Conservation (phyloP, 1,284 basidiomycete species). For the Termitomyces sp. region DNA sequence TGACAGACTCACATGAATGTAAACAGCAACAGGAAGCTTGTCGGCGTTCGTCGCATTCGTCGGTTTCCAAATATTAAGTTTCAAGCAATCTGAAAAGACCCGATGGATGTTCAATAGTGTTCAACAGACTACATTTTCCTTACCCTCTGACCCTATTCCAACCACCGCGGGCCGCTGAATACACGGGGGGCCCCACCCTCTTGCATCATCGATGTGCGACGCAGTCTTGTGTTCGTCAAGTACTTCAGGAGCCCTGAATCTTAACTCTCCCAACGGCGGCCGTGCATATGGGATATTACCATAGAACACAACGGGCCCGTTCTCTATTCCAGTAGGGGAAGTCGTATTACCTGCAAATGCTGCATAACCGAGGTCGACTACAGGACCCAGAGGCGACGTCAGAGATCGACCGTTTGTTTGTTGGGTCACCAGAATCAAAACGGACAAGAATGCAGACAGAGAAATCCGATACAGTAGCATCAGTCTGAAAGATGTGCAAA, state of each 20-base stretch:
- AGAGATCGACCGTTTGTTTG: slow-evolving; percentile 1
- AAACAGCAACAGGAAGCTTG: slow-evolving; percentile 39
- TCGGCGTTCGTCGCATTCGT: slow-evolving; percentile 29
- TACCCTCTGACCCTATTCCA: slow-evolving; percentile 38
- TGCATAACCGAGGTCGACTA: slow-evolving; percentile 38
- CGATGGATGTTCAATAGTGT: not conserved
- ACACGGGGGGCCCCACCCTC: slow-evolving; percentile 38
- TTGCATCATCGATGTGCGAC: slow-evolving; percentile 30
- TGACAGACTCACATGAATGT: slow-evolving; percentile 33
- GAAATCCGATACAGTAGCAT: not conserved
- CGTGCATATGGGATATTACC: slow-evolving; percentile 40
- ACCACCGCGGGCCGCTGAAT: slow-evolving; percentile 38
- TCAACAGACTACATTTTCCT: not conserved
- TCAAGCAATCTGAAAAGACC: slow-evolving; percentile 35
- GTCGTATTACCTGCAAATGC: slow-evolving; percentile 38
- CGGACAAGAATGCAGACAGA: not conserved
- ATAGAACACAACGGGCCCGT: slow-evolving; percentile 37
- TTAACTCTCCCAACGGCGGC: slow-evolving; percentile 36
- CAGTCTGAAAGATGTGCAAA: not conserved
- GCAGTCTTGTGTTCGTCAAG: slow-evolving; percentile 28
- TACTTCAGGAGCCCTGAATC: slow-evolving; percentile 33
- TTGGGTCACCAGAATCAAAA: not conserved
- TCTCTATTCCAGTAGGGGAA: slow-evolving; percentile 29
- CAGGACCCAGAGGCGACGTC: slow-evolving; percentile 27
- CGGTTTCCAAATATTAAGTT: slow-evolving; percentile 42